phyloP scores from a whole-genome alignment of 1,139 yeast genomes.

The Pichia sp. region DNA sequence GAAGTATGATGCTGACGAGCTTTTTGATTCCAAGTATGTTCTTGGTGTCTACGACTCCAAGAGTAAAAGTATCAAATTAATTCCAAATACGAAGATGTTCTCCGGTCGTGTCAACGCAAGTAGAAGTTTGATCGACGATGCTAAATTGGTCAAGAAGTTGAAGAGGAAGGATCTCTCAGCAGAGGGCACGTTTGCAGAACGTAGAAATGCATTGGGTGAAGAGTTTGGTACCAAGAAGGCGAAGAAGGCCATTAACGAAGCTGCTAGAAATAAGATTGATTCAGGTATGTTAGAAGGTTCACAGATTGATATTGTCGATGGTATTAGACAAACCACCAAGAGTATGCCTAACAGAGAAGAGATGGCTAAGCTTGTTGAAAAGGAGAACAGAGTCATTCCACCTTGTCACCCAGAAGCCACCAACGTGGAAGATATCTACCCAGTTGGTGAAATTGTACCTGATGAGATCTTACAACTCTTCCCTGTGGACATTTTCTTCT shows the following conservation, averaged over 20 bases:
- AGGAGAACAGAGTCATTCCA: slow-evolving; percentile 80
- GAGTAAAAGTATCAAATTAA: slow-evolving; percentile 51
- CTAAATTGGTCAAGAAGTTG: slow-evolving; percentile 8
- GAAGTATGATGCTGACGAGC: slow-evolving; percentile 62
- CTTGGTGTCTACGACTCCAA: slow-evolving; percentile 67
- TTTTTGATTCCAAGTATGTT: slow-evolving; percentile 27
- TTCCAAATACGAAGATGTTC: slow-evolving; percentile 18
- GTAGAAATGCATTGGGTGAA: slow-evolving; percentile 83
- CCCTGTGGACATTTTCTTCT: slow-evolving; percentile 34
- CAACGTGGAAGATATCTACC: slow-evolving; percentile 74
- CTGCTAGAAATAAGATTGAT: slow-evolving; percentile 80
- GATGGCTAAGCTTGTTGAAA: slow-evolving; percentile 44
- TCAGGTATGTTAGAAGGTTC: slow-evolving; percentile 55
- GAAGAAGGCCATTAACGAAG: slow-evolving; percentile 76
- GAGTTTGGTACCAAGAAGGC: slow-evolving; percentile 98
- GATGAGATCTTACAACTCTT: slow-evolving; percentile 55
- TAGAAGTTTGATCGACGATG: slow-evolving; percentile 11
- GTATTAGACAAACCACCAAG: slow-evolving; percentile 63
- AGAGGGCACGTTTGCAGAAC: slow-evolving; percentile 27
- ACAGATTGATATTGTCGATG: slow-evolving; percentile 76
- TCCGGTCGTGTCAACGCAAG: slow-evolving; percentile 11
- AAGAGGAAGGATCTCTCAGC: slow-evolving; percentile 8
- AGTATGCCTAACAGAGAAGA: slow-evolving; percentile 65
- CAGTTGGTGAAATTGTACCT: slow-evolving; percentile 65
- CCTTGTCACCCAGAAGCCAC: slow-evolving; percentile 68